Base-by-base conservation (phyloP, 176 grass and related monocot genomes). In the Hsuehochloa calcarea region DNA sequence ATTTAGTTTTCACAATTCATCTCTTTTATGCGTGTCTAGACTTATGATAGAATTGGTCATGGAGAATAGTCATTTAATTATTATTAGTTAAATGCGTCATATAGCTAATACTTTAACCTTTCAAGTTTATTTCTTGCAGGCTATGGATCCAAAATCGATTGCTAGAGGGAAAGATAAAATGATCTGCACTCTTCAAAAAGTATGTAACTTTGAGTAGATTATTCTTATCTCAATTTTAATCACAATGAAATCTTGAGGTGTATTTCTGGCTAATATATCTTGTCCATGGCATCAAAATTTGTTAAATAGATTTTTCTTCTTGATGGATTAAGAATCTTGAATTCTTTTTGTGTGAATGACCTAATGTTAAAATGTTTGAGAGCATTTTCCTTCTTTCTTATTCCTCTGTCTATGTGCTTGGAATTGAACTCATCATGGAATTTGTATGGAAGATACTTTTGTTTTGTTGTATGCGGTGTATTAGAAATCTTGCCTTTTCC, bases 111-210 rank as follows among this genome's bases (percentile, higher is more conserved):
- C 17, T 74, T 60, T 85, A 70, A 86, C 45, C 47, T 70, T 77
- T 86, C 39, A 54, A 27, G 23, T 66, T 84, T 78, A 65, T 86
- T 65, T 83, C 45, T 12, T 84, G 72, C 79, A 97, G 95, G 15
- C 43, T 9, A 67, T 25, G 65, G 86, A 93, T 91, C 82, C 71
- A 35, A 65, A 92, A 80, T 83, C 80, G n/a, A 72, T 58, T 77
- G 20, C 3, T 69, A n/a, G 88, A 94, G 27, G 86, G 85, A 68
- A 84, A 73, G 60, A n/a, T 68, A 88, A 84, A 86, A 89, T 97
- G 90, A 64, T n/a, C 77, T 5, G 95, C 75, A 56, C 65, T 95
- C 47, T 95, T 95, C 66, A 22, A 68, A n/a, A n/a, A n/a, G n/a
- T n/a, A n/a, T n/a, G n/a, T n/a, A n/a, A n/a, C n/a, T n/a, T n/a